phyloP scores from a whole-genome alignment of 2,329 filamentous ascomycete genomes.

The Emmonsia crescens region DNA sequence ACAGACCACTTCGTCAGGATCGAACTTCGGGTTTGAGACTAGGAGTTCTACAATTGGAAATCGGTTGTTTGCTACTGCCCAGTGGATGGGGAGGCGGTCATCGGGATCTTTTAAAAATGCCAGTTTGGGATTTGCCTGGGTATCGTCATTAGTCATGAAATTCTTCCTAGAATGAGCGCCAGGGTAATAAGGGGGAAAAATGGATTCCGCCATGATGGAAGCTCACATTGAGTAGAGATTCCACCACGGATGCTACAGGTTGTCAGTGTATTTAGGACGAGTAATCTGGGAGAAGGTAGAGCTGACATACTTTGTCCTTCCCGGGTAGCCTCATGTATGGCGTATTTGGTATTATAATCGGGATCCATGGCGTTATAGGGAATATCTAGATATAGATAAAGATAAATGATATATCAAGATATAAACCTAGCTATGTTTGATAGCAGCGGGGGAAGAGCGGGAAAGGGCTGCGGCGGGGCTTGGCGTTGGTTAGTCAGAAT shows the following conservation, averaged over 20 bases:
- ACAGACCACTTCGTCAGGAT: slow-evolving; percentile 65
- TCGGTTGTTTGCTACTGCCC: slow-evolving; percentile 79
- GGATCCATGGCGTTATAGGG: slow-evolving; percentile 26
- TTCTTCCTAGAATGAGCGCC: background rate
- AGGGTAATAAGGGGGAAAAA: background rate
- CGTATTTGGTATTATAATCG: slow-evolving; percentile 52
- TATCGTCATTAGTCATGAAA: background rate
- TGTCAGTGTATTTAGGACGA: slow-evolving; percentile 17
- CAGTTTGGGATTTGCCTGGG: slow-evolving; percentile 66
- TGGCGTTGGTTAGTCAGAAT: slow-evolving; percentile 9
- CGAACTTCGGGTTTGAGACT: slow-evolving; percentile 60
- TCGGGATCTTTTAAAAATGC: slow-evolving; percentile 68
- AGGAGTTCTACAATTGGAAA: slow-evolving; percentile 63
- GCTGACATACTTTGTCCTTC: slow-evolving; percentile 62
- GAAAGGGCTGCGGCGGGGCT: background rate
- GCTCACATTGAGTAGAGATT: slow-evolving; percentile 60
- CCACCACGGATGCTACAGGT: slow-evolving; percentile 52
- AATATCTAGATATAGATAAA: background rate
- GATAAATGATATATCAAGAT: background rate
- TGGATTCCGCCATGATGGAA: slow-evolving; percentile 9
- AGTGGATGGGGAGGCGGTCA: slow-evolving; percentile 82
- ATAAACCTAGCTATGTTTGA: no score
- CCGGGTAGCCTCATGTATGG: slow-evolving; percentile 76
- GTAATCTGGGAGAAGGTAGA: background rate
- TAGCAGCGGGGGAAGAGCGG: background rate